Evolutionary conservation across 108 stramenopile species (phyloP).

Genomic region (Cyclostephanos invisitatus): DNA sequence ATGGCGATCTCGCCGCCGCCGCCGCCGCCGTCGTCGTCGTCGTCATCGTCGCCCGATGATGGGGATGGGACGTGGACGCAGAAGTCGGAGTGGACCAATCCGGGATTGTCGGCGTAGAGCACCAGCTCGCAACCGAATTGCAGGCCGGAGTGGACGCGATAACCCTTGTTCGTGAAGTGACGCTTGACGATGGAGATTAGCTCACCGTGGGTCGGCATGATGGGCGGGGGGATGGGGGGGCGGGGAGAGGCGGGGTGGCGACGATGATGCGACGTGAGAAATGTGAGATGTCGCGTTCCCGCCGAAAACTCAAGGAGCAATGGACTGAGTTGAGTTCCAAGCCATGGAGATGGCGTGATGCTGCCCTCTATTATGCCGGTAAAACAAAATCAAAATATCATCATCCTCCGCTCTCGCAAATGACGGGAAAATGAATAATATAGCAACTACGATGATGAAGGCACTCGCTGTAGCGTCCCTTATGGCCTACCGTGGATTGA

Average conservation of each 20-base stretch:
- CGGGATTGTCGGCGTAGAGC: constrained; percentile 83
- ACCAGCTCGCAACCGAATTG: constrained; percentile 90
- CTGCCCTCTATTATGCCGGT: too few species aligned
- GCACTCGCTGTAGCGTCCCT: background rate
- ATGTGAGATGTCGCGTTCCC: too few species aligned
- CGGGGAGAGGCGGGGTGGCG: background rate
- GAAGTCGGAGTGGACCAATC: constrained; percentile 84
- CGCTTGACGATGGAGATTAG: constrained; percentile 58
- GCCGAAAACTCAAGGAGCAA: too few species aligned
- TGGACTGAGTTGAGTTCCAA: too few species aligned
- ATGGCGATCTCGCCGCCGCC: background rate
- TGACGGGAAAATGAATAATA: too few species aligned
- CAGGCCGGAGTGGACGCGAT: constrained; percentile 86
- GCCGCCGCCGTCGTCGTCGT: background rate
- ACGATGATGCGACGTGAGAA: too few species aligned
- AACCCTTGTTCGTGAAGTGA: constrained; percentile 75
- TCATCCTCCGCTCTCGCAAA: too few species aligned
- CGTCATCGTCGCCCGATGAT: background rate
- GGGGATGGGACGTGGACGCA: constrained; percentile 67
- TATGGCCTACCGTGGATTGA: background rate
- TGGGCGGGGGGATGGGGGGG: background rate
- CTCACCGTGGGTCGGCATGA: constrained; percentile 31
- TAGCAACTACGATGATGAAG: background rate
- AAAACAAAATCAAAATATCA: too few species aligned
- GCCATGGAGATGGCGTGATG: too few species aligned